Base-by-base conservation (phyloP, 2,329 filamentous ascomycete species). In the Ascosphaera aggregata region DNA sequence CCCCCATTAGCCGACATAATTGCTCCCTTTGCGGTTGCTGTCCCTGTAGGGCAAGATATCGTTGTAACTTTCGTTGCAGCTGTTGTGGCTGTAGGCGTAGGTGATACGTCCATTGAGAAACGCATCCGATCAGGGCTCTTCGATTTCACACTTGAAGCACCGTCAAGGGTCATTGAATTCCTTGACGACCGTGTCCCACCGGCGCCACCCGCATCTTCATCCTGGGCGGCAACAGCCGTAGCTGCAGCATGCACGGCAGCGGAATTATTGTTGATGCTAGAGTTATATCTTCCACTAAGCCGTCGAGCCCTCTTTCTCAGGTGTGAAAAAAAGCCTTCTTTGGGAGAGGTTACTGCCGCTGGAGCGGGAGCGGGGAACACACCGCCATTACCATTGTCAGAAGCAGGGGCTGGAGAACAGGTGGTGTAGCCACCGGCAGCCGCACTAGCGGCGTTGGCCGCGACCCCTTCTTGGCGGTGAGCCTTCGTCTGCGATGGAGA, bases 251-350 rank as follows among this genome's bases (percentile, higher is more conserved):
- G n/a, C n/a, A n/a, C n/a, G n/a, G 15, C 27, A 15, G 27, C 27
- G 27, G 27, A 9, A 31, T 9, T 35, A 15, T 35, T 35, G n/a
- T 35, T 35, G 34, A 7, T 18, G n/a, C 34, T 15, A 18, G 16
- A 18, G n/a, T 35, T 80, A 52, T 93, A 84, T 41, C 86, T 76
- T 36, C 89, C 89, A 18, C 89, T 98, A 43, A 98, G 76, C 47
- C 89, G 71, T 48, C 89, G 73, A 19, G 91, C 89, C 39, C 86
- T 76, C 59, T 98, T 98, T 41, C 89, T 73, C 5, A 98, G 67
- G 54, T 98, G 89, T 1, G 89, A 95, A 60, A 98, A 98, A 64
- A 98, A 98, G 57, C 89, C 82, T 56, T 98, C 89, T 53, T 91
- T 91, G 35, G 39, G 39, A 13, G 39, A 35, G 7, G 34, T 35